Base-by-base conservation (phyloP, 2,329 filamentous ascomycete species). In the Colletotrichum filicis region DNA sequence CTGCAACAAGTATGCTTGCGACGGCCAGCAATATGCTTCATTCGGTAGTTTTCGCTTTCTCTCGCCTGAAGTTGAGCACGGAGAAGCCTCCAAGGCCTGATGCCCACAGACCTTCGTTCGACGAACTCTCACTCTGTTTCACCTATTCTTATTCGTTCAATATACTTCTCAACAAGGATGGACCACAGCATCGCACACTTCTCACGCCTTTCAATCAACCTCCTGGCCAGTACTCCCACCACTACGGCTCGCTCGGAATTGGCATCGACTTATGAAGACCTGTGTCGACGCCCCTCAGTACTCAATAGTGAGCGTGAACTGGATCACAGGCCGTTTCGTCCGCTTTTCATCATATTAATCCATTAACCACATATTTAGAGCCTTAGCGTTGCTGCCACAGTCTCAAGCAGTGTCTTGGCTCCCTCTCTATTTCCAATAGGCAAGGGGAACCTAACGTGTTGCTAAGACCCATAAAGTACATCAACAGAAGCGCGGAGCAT, bases 41-140 rank as follows among this genome's bases (percentile, higher is more conserved):
- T 61, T 24, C 35, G 60, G 66, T 49, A 42, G 46, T 8, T 35
- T 16, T 64, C n/a, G 61, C 24, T 46, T 12, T 35, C 26, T 57
- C 71, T 9, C 24, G 55, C 66, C 60, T 73, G 66, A 49, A 55
- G 35, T 64, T 57, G 42, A 61, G 71, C 71, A 71, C 71, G 26
- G 71, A 71, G 61, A 69, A 61, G 56, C 30, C 35, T 22, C 6
- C 60, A 60, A 61, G 60, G 71, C 67, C 65, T 73, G 66, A 71
- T 26, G 22, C 66, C 59, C 71, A 71, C 71, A 37, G 71, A 55
- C 71, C 60, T 28, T 42, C 46, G 32, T 60, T 70, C 55, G 56
- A 66, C 37, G 69, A 73, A 73, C 66, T 73, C 49, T 73, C 61
- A 14, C 56, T 35, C 22, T 26, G 71, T 73, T 73, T 73, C 71